phyloP scores from a whole-genome alignment of 805 yeast species.

The Metschnikowia rubicola region DNA sequence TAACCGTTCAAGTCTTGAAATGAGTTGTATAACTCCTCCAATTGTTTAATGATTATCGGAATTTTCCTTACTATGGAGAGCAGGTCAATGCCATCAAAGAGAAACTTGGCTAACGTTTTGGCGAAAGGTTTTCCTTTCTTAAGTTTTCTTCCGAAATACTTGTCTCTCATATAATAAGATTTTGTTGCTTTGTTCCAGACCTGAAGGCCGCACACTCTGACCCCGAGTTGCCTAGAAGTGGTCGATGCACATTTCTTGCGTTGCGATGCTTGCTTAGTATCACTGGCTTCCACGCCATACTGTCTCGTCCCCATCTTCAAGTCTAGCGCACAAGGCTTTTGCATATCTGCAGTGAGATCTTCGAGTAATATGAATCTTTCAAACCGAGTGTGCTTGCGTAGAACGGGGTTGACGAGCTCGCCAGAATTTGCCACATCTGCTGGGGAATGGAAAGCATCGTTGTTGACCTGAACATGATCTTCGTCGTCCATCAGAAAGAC shows the following conservation, averaged over 20 bases:
- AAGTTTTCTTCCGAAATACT: constrained; percentile 85
- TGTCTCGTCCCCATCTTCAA: constrained; percentile 98
- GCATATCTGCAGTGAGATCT: constrained; percentile 82
- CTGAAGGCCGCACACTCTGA: constrained; percentile 93
- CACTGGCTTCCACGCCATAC: constrained; percentile 89
- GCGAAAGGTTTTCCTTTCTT: constrained; percentile 72
- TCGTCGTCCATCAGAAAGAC: constrained; percentile 48
- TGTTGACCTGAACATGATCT: constrained; percentile 17
- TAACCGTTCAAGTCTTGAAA: constrained; percentile 64
- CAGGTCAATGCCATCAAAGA: constrained; percentile 67
- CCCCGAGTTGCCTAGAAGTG: constrained; percentile 80
- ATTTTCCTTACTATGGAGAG: constrained; percentile 63
- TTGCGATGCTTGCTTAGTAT: constrained; percentile 73
- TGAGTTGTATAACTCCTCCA: constrained; percentile 55
- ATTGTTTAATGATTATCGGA: constrained; percentile 58
- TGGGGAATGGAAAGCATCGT: not conserved
- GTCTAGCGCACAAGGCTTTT: constrained; percentile 86
- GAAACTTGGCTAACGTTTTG: constrained; percentile 67
- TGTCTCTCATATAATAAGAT: constrained; percentile 68
- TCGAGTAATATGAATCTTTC: constrained; percentile 85
- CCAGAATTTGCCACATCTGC: not conserved
- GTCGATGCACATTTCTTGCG: constrained; percentile 75
- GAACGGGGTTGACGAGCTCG: constrained; percentile 7
- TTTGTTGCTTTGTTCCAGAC: constrained; percentile 15
- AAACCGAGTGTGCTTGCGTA: constrained; percentile 50